These are phyloP conservation scores for Penicillium egyptiacum DNA, from an alignment of 495 filamentous ascomycete species.

Conservation along the genomic window DNA sequence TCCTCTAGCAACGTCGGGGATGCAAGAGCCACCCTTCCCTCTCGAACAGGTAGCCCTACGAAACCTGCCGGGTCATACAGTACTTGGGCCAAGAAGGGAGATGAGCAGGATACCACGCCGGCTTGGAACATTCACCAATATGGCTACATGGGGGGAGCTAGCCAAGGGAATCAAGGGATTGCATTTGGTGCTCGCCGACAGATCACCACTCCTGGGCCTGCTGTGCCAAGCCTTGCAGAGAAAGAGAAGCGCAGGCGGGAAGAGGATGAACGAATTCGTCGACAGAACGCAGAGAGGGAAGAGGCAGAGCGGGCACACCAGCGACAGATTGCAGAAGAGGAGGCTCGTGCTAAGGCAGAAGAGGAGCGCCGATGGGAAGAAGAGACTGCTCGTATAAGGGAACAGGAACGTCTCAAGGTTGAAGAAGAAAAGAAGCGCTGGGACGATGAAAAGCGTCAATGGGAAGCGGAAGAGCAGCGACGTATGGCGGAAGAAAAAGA, in stretches of 20 bases:
- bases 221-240: slow-evolving; percentile 71
- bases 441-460: slow-evolving; percentile 81
- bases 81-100: slow-evolving; percentile 84
- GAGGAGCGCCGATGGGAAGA: slow-evolving; percentile 82
- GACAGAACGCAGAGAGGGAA: slow-evolving; percentile 51
- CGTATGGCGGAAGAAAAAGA: slow-evolving; percentile 73
- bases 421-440: slow-evolving; percentile 78
- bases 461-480: slow-evolving; percentile 78
- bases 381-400: slow-evolving; percentile 65
- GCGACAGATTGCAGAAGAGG: slow-evolving; percentile 68
- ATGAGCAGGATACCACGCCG: slow-evolving; percentile 76
- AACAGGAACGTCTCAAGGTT: slow-evolving; percentile 64
- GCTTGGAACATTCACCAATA: slow-evolving; percentile 99
- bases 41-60: slow-evolving; percentile 59
- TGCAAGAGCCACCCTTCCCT: slow-evolving; percentile 54
- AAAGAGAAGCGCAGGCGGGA: slow-evolving; percentile 62
- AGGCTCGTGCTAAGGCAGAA: slow-evolving; percentile 58
- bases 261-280: slow-evolving; percentile 61
- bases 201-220: slow-evolving; percentile 79
- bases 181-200: slow-evolving; percentile 88
- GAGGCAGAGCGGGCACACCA: slow-evolving; percentile 63
- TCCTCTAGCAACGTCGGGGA: slow-evolving; percentile 70
- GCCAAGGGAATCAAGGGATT: slow-evolving; percentile 92
- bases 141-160: slow-evolving; percentile 97
- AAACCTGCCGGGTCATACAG: slow-evolving; percentile 64